phyloP scores from a whole-genome alignment of 805 yeast genomes.

The Ogataea haglerorum region DNA sequence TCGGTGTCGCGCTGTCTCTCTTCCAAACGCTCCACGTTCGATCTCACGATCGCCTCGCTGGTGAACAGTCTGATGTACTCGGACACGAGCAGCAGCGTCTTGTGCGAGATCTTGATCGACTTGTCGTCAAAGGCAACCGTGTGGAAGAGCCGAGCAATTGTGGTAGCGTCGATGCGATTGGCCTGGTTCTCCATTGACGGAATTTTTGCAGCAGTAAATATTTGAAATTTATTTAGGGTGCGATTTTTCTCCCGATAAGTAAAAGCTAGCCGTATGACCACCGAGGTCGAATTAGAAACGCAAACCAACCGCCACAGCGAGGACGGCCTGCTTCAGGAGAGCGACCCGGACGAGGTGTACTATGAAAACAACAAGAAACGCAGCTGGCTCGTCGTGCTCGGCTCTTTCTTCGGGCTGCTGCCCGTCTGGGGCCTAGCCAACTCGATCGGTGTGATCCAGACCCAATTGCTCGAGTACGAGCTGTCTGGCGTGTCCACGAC shows the following conservation, averaged over 20 bases:
- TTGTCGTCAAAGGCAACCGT: constrained; percentile 45
- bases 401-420: constrained; percentile 39
- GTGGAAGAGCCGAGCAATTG: constrained; percentile 51
- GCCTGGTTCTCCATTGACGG: neutral
- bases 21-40: constrained; percentile 48
- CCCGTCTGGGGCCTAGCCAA: constrained; percentile 53
- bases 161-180: constrained; percentile 24
- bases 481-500: constrained; percentile 42
- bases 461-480: constrained; percentile 58
- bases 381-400: constrained; percentile 40
- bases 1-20: constrained; percentile 19
- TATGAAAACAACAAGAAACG: constrained; percentile 40
- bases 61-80: constrained; percentile 57
- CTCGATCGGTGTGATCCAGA: constrained; percentile 58
- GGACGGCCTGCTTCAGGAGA: neutral
- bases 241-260: too few relatives aligned
- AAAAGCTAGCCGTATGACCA: neutral
- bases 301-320: neutral
- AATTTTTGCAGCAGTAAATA: too few relatives aligned
- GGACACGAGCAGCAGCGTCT: constrained; percentile 46
- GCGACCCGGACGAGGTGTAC: constrained; percentile 3
- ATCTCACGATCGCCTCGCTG: constrained; percentile 54
- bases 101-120: constrained; percentile 28
- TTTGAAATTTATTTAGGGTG: too few relatives aligned
- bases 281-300: neutral